Percentiles rank a stretch among this genome's conserved stretches.
Evolutionary conservation across 495 filamentous ascomycete genomes (phyloP).

Genomic region (Xylaria curta): DNA sequence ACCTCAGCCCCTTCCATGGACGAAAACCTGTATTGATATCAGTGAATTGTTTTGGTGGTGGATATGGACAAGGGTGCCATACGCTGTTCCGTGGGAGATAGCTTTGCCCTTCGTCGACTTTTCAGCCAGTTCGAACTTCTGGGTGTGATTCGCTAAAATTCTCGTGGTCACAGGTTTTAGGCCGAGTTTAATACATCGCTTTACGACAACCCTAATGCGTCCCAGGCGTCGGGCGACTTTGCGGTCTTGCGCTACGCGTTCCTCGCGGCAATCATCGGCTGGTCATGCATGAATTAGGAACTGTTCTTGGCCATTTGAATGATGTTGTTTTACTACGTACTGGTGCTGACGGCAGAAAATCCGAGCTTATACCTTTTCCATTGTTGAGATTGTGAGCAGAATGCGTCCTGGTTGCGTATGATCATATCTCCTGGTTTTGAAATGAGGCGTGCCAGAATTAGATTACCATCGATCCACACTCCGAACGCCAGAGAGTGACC

Average conservation of each 20-base stretch:
- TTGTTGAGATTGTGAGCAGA: not conserved
- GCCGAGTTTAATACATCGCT: conserved; percentile 2
- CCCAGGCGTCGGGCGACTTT: conserved; percentile 36
- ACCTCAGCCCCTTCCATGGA: too few relatives aligned
- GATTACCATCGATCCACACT: conserved; percentile 27
- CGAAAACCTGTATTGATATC: conserved; percentile 23
- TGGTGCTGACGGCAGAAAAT: conserved; percentile 33
- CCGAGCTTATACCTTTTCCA: conserved; percentile 27
- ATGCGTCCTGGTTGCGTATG: not conserved
- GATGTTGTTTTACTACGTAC: conserved; percentile 10
- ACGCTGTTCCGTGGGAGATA: conserved; percentile 35
- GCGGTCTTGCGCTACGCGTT: conserved; percentile 34
- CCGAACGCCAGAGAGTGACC: not conserved
- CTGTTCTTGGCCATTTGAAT: not conserved
- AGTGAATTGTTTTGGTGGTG: not conserved
- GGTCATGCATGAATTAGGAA: not conserved
- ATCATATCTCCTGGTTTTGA: not conserved
- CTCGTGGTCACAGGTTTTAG: too few relatives aligned
- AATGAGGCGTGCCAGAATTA: not conserved
- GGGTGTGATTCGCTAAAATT: not conserved
- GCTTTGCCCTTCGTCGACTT: conserved; percentile 36
- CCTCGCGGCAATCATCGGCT: conserved; percentile 32
- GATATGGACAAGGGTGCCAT: conserved; percentile 4
- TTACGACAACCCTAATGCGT: conserved; percentile 33
- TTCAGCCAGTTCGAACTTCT: conserved; percentile 28